These are phyloP conservation scores for Apiotrichum laibachii DNA, from an alignment of 1,284 basidiomycete genomes.

Conservation along the genomic window DNA sequence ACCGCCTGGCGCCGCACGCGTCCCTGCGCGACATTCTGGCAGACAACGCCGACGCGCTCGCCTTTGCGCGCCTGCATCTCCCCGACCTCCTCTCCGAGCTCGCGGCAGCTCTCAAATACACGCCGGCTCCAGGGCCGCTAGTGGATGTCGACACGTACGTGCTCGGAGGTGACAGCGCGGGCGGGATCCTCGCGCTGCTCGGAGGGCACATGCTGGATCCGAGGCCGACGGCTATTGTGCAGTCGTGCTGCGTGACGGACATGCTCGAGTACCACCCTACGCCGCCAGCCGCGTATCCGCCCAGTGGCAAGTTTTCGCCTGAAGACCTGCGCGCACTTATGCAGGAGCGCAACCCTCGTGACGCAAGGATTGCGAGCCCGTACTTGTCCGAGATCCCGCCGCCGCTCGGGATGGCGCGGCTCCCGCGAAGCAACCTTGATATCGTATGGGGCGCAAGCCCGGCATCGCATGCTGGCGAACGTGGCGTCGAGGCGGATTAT, in stretches of 20 bases:
- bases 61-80: conserved; percentile 17
- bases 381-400: conserved; percentile 7
- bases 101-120: background rate
- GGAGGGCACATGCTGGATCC: background rate
- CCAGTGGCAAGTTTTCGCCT: background rate
- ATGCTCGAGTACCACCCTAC: conserved; percentile 16
- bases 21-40: conserved; percentile 21
- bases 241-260: conserved; percentile 30
- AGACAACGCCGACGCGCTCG: conserved; percentile 24
- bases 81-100: conserved; percentile 15
- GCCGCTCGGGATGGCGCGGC: conserved; percentile 2
- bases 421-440: background rate
- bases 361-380: conserved; percentile 14
- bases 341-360: conserved; percentile 10
- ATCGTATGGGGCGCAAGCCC: background rate
- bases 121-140: background rate
- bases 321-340: conserved; percentile 1
- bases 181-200: conserved; percentile 23
- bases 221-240: conserved; percentile 12
- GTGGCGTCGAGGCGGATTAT: background rate
- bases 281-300: background rate
- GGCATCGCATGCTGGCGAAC: no score
- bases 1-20: conserved; percentile 30
- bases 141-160: conserved; percentile 27
- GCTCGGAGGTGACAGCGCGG: conserved; percentile 34